Evolutionary conservation across 2,329 filamentous ascomycete species (phyloP), one percentile per base, ranked within the genome.

Genomic region (Talaromyces sp.): DNA sequence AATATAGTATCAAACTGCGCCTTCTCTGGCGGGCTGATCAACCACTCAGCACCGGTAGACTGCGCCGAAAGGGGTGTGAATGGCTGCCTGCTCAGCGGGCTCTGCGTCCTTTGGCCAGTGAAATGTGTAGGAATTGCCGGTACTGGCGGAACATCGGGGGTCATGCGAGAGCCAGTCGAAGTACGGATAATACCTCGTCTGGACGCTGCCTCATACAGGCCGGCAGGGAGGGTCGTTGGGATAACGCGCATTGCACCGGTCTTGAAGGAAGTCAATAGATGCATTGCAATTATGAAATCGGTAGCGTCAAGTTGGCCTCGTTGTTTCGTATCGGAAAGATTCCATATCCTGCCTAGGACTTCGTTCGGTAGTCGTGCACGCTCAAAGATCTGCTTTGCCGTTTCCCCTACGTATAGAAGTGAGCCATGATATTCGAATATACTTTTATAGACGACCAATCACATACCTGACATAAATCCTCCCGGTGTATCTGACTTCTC

Each of bases 281-380:
- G 95, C 95, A 99, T 99, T 54, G 95, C 95, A 73, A 99, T 96
- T 74, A 97, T 91, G 76, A 99, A 99, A 73, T 98, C 95, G 15
- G 93, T 94, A 71, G 89, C 85, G 65, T 93, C 90, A 41, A 99
- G 84, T 37, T 90, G 88, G 60, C 95, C 95, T 62, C 93, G 88
- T 79, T 97, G 93, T 78, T 97, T 93, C 0, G 92, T 95, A 76
- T 99, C 95, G 25, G 93, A 90, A 67, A 99, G 85, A 72, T 91
- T 93, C 95, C 95, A 99, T 81, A 99, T 97, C 70, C 90, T 89
- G n/a, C 93, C 93, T 37, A 99, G 84, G 11, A 91, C 86, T 71
- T 98, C 93, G 75, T 96, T 97, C 5, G 94, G 90, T 68, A 99
- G 81, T 63, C 90, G 89, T 1, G 94, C 94, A 75, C 93, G 92